phyloP scores from a whole-genome alignment of 345 rosid species.

The Dipteronia sinensis region DNA sequence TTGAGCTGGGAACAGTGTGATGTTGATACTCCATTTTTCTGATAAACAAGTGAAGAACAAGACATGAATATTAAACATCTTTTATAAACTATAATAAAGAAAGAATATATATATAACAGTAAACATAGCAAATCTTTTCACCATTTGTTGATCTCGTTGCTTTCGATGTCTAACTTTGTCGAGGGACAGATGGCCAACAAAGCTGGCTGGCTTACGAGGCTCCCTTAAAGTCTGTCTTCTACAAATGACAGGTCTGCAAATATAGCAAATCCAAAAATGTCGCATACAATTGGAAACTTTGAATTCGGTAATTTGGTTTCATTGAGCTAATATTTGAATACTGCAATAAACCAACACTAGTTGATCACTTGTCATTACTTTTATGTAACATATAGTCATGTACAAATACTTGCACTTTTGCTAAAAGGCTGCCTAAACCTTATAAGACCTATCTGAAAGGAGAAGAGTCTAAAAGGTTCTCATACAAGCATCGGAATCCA shows the following conservation, averaged over 20 bases:
- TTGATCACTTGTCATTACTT: background rate
- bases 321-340: background rate
- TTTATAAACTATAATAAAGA: background rate
- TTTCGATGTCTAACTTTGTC: constrained; percentile 17
- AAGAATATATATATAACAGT: background rate
- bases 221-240: constrained; percentile 5
- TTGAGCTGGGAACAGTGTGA: constrained; percentile 48
- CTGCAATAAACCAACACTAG: background rate
- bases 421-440: background rate
- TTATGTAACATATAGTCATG: background rate
- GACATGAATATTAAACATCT: background rate
- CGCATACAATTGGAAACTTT: background rate
- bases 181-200: constrained; percentile 34
- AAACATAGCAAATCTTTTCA: constrained; percentile 10
- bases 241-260: constrained; percentile 38
- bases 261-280: constrained; percentile 7
- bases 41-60: background rate
- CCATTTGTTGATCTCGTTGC: constrained; percentile 30
- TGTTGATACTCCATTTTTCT: constrained; percentile 46
- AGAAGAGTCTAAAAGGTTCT: background rate
- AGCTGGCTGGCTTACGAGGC: constrained; percentile 17
- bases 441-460: background rate
- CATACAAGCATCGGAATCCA: background rate
- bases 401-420: background rate
- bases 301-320: background rate